Evolutionary conservation across 306 rosid species (phyloP).

Genomic region (Sindora glabra): DNA sequence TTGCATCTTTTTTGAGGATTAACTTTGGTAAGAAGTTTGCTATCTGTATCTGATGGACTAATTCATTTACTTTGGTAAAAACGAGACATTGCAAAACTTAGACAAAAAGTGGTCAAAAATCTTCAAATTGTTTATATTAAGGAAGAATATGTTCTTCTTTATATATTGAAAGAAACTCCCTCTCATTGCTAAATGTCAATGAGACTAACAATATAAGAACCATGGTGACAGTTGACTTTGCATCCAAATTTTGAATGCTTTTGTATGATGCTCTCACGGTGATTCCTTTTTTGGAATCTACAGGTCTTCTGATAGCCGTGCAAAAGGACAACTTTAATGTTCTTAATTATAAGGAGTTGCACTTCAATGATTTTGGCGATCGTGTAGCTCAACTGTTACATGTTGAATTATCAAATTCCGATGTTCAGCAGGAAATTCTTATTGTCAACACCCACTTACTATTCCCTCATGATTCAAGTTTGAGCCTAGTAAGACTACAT

Average conservation of each 20-base stretch:
- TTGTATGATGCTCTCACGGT: neutral
- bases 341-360: slow-evolving; percentile 50
- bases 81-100: too few relatives aligned
- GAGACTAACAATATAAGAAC: too few relatives aligned
- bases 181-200: too few relatives aligned
- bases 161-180: too few relatives aligned
- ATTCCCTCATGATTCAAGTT: slow-evolving; percentile 56
- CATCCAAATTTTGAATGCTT: neutral
- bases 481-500: slow-evolving; percentile 38
- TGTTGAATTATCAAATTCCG: slow-evolving; percentile 39
- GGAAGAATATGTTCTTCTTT: too few relatives aligned
- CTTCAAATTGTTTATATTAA: too few relatives aligned
- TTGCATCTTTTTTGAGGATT: too few relatives aligned
- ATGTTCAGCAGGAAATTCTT: slow-evolving; percentile 39
- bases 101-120: too few relatives aligned
- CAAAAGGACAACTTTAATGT: slow-evolving; percentile 38
- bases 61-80: too few relatives aligned
- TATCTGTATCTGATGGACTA: too few relatives aligned
- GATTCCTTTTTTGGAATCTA: slow-evolving; percentile 10
- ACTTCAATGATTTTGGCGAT: slow-evolving; percentile 49
- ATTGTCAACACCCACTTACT: slow-evolving; percentile 50
- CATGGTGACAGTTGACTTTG: too few relatives aligned
- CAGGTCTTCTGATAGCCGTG: slow-evolving; percentile 59
- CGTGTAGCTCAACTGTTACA: slow-evolving; percentile 58
- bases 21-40: too few relatives aligned